Base-by-base conservation (phyloP, 805 yeast genomes). In the Lipomyces starkeyi region DNA sequence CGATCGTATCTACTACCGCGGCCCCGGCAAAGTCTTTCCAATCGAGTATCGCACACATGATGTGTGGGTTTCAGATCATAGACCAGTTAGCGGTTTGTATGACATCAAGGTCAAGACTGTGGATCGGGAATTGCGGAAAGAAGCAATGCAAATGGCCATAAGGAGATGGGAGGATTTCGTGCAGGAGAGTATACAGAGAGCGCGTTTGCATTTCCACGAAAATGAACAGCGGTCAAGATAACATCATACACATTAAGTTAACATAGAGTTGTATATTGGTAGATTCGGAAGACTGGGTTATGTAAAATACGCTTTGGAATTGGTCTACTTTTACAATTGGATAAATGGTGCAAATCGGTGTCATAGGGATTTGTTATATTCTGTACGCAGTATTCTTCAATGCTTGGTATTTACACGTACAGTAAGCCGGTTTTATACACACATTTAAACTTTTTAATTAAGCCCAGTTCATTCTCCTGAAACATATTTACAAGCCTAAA, bases 31-130 rank as follows among this genome's bases (percentile, higher is more conserved):
- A 32, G 77, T 93, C 65, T 82, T 80, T 58, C 94, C 90, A 69
- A 70, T 83, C 0, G 78, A 80, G 7, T 95, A 94, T 76, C 83
- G 86, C 14, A 82, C 89, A 61, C 86, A 83, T 9, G 85, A 82
- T 25, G 82, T 91, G 25, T 77, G 81, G 20, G 89, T 91, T 73
- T 91, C 97, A 0, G 99, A 94, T 75, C 99, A 94, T 78, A 81
- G 96, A 59, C 98, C 98, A 0, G 97, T 94, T 0, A 86, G 85
- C 76, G 97, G 93, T 0, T 78, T 86, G 1, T 93, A 89, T 76
- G 78, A 78, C 27, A 89, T 92, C 0, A 81, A 80, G 34, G 88
- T 91, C 3, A 86, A 86, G 53, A 85, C 90, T 11, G 83, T 91
- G 27, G 87, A 93, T 77, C 90, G 88, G 34, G 69, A 43, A 29